Conservation (phyloP, 1,139 yeast species). For the Candida sp. region DNA sequence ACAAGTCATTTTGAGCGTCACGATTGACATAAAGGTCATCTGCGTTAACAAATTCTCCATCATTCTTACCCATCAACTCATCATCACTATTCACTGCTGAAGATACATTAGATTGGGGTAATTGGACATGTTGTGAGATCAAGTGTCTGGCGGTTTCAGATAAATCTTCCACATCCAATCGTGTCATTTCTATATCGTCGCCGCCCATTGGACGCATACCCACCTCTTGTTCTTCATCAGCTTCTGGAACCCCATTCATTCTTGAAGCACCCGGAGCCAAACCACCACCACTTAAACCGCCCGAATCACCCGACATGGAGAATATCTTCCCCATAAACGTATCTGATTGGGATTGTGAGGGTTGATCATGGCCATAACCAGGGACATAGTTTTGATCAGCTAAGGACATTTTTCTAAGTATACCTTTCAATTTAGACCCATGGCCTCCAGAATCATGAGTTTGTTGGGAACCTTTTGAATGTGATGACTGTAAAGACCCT, state of each 20-base stretch:
- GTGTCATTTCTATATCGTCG: conserved; percentile 32
- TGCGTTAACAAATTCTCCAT: background rate
- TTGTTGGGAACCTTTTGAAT: conserved; percentile 6
- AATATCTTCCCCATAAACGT: conserved; percentile 39
- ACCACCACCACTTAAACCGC: conserved; percentile 40
- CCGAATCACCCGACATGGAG: conserved; percentile 18
- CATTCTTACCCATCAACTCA: background rate
- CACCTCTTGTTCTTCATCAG: conserved; percentile 16
- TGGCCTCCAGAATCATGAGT: conserved; percentile 8
- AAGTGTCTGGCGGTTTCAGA: conserved; percentile 41
- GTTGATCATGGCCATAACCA: conserved; percentile 10
- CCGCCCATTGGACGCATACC: conserved; percentile 8
- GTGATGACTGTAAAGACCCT: conserved; percentile 3
- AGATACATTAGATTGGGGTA: conserved; percentile 6
- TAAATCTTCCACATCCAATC: conserved; percentile 30
- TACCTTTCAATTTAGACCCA: conserved; percentile 20
- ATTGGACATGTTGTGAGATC: conserved; percentile 36
- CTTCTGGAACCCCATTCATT: conserved; percentile 16
- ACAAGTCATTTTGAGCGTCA: conserved; percentile 11
- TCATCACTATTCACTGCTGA: conserved; percentile 2
- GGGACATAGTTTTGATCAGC: conserved; percentile 28
- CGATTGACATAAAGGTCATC: conserved; percentile 1
- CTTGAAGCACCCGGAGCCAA: conserved; percentile 39
- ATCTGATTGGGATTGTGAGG: conserved; percentile 28
- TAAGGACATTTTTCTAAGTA: conserved; percentile 34